A percentile compares a stretch with the other conserved stretches of the same genome.
Conservation (phyloP, 192 early-diverging fungal genomes). For the Rhizophagus sp. region DNA sequence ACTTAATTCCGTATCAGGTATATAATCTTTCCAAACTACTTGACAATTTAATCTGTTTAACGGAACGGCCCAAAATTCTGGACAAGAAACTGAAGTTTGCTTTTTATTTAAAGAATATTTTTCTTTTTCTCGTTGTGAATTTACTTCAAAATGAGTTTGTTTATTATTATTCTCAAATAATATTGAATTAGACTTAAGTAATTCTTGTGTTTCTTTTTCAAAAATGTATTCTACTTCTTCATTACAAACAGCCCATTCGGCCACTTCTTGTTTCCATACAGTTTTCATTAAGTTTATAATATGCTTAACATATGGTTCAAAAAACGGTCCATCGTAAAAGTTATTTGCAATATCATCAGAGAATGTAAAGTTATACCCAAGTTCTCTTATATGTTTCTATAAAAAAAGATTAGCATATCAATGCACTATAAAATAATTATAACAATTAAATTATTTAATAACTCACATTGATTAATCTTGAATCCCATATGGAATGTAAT, state of each 20-base stretch:
- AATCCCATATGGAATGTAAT: conserved; percentile 44
- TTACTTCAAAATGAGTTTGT: neutral
- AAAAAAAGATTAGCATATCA: neutral
- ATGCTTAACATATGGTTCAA: conserved; percentile 8
- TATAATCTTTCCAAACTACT: conserved; percentile 40
- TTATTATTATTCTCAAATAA: neutral
- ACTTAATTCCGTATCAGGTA: conserved; percentile 37
- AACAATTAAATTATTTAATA: neutral
- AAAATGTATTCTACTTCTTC: neutral
- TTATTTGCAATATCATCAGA: neutral
- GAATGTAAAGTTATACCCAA: neutral
- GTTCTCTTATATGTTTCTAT: conserved; percentile 27
- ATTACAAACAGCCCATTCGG: conserved; percentile 4
- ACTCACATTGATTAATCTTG: conserved; percentile 37
- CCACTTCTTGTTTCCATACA: neutral
- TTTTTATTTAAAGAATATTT: conserved; percentile 18
- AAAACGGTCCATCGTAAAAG: neutral
- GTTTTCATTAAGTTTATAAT: conserved; percentile 9
- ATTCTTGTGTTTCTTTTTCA: neutral
- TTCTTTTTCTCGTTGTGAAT: neutral
- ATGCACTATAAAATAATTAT: neutral
- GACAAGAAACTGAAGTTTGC: conserved; percentile 36
- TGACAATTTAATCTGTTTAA: conserved; percentile 44
- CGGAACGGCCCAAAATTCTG: conserved; percentile 38
- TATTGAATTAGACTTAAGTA: neutral